A percentile compares a stretch with the other conserved stretches of the same genome.
Evolutionary conservation across 768 basidiomycete species (phyloP).

Genomic region (Tremella mesenterica): DNA sequence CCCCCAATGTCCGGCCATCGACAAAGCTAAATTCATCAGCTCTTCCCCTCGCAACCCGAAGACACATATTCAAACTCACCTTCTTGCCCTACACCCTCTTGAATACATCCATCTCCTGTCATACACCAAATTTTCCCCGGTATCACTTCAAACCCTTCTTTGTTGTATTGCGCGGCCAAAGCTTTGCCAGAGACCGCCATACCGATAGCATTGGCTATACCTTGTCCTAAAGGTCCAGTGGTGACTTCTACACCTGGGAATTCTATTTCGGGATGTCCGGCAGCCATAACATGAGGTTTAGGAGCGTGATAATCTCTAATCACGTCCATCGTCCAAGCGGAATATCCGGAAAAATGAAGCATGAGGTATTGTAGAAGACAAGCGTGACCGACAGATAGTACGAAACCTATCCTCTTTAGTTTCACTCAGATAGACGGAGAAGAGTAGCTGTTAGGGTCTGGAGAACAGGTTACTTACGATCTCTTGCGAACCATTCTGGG

Average conservation of each 20-base stretch:
- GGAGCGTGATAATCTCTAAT: slow-evolving; percentile 42
- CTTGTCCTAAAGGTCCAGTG: slow-evolving; percentile 43
- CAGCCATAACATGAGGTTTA: slow-evolving; percentile 33
- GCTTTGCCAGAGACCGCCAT: slow-evolving; percentile 41
- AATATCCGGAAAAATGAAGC: slow-evolving; percentile 42
- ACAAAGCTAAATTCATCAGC: slow-evolving; percentile 25
- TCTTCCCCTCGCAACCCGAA: neutral
- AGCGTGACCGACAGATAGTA: slow-evolving; percentile 42
- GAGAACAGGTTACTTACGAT: slow-evolving; percentile 24
- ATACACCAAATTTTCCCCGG: slow-evolving; percentile 41
- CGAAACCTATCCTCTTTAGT: slow-evolving; percentile 20
- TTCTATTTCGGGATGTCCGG: slow-evolving; percentile 45
- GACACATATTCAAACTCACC: slow-evolving; percentile 20
- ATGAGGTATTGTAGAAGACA: slow-evolving; percentile 44
- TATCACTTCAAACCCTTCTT: slow-evolving; percentile 25
- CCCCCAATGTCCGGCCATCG: slow-evolving; percentile 40
- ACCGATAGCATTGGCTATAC: slow-evolving; percentile 43
- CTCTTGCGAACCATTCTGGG: slow-evolving; percentile 42
- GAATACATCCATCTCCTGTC: slow-evolving; percentile 43
- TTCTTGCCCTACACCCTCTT: slow-evolving; percentile 45
- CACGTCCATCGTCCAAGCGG: slow-evolving; percentile 42
- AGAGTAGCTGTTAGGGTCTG: neutral
- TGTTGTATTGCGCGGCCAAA: slow-evolving; percentile 37
- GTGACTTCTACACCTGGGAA: slow-evolving; percentile 37
- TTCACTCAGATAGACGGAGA: neutral